Percentiles rank a stretch among this genome's conserved stretches.
Evolutionary conservation across 257 asterid species (phyloP).

Genomic region (Lycium ferocissimum): DNA sequence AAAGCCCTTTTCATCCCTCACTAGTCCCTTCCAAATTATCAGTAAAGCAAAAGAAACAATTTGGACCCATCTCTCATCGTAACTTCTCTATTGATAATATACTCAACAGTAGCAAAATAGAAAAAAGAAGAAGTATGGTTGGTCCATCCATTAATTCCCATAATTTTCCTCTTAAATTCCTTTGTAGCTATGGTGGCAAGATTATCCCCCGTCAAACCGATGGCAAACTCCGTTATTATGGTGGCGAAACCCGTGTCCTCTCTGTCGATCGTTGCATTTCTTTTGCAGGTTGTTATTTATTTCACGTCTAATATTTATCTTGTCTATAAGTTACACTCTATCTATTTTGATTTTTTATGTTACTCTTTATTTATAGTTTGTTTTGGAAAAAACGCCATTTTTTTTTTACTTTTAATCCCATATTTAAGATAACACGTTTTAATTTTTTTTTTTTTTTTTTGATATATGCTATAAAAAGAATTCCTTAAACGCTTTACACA

Average conservation of each 20-base stretch:
- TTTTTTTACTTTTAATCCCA: neutral
- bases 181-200: slow-evolving; percentile 92
- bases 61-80: neutral
- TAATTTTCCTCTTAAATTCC: slow-evolving; percentile 55
- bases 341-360: neutral
- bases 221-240: slow-evolving; percentile 89
- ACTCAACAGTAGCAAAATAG: slow-evolving; percentile 25
- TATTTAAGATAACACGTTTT: neutral
- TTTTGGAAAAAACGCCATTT: neutral
- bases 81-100: neutral
- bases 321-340: neutral
- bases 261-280: slow-evolving; percentile 69
- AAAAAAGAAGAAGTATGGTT: slow-evolving; percentile 47
- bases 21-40: slow-evolving; percentile 14
- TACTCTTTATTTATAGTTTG: neutral
- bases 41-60: neutral
- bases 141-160: slow-evolving; percentile 45
- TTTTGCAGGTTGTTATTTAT: slow-evolving; percentile 54
- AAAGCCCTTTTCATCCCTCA: slow-evolving; percentile 8
- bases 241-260: slow-evolving; percentile 88
- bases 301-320: neutral
- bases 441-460: neutral
- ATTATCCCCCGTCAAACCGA: slow-evolving; percentile 86
- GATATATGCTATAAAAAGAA: neutral
- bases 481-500: too few species aligned